Base-by-base conservation (phyloP, 768 basidiomycete genomes). In the Pleurotus djamor region DNA sequence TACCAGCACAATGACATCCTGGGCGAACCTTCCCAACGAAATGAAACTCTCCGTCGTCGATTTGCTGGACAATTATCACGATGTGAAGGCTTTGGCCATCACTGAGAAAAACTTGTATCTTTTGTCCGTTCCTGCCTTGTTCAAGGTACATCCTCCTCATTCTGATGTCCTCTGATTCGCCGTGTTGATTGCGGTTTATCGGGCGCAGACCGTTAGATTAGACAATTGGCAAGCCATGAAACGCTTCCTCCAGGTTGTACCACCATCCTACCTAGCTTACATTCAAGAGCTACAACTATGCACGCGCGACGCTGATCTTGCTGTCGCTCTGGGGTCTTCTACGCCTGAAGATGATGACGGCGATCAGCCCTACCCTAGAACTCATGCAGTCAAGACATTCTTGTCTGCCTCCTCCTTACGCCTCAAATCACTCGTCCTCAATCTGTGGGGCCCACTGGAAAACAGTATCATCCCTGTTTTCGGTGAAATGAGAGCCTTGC, bases 1-100 rank as follows among this genome's bases (percentile, higher is more conserved):
- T 28, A 28, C 21, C 21, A 28, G 21, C 21, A 28, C 21, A 28
- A 28, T 28, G 21, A 28, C 21, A 28, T 28, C 38, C 64, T 90
- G 89, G 89, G 66, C 76, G 61, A 52, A 69, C 21, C 85, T 91
- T 63, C 89, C 89, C 48, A 74, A 75, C 0, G 89, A 91, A 63
- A 83, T 91, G 69, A 84, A 83, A 71, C 77, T 87, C 64, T 73
- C 80, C 32, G 65, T 91, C 68, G 71, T 87, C 48, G 80, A 76
- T 47, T 67, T 71, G 59, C 79, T 89, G 61, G 77, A 76, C 48
- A 56, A 56, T 41, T 63, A 68, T 17, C 59, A 66, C 61, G 82
- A 83, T 59, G 69, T 83, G 36, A 71, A 75, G 21, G 67, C 79
- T 0, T 76, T 89, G 61, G 75, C 88, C 14, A 64, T 68, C 13